Base-by-base conservation (phyloP, 1,139 yeast species). In the Diutina mesorugosa region DNA sequence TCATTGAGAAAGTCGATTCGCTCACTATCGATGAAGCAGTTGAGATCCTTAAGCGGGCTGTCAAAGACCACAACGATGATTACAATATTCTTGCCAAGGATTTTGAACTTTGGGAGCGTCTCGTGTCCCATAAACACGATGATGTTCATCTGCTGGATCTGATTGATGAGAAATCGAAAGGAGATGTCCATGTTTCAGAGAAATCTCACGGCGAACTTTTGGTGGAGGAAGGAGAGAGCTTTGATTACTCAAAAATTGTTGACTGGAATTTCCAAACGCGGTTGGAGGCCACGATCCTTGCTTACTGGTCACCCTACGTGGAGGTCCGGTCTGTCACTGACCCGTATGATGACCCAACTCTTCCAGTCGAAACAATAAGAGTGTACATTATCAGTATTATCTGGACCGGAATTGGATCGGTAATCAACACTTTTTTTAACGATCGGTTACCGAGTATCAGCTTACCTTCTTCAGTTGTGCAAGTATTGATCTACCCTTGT, bases 401-500 rank as follows among this genome's bases (percentile, higher is more conserved):
- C n/a, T 60, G 61, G 61, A 57, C 59, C 1, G 59, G 54, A 4
- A 47, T 60, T n/a, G 61, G 61, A 4, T 28, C 61, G 4, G 57
- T 60, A 41, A 51, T 60, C 55, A 60, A 60, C 56, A 58, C 59
- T 50, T 60, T 59, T 56, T 60, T 60, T 53, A 32, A 32, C 38
- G 54, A 57, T 35, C 57, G 62, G 54, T 55, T 52, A 50, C 60
- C 61, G 7, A 51, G 55, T 14, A 64, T 64, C 41, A 30, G 51
- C 1, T 60, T 64, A 50, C 30, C 57, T 16, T 6, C 61, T 16
- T 47, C 26, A 6, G 72, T 83, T 46, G 72, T 80, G 57, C 88
- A 84, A 64, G 68, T 84, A 58, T 72, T 85, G 58, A 67, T 84
- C 54, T 83, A 79, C 62, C 85, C 86, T 14, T 71, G 78, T 61